These are phyloP conservation scores for Macrolepiota fuliginosa DNA, from an alignment of 768 basidiomycete genomes.

Conservation along the genomic window DNA sequence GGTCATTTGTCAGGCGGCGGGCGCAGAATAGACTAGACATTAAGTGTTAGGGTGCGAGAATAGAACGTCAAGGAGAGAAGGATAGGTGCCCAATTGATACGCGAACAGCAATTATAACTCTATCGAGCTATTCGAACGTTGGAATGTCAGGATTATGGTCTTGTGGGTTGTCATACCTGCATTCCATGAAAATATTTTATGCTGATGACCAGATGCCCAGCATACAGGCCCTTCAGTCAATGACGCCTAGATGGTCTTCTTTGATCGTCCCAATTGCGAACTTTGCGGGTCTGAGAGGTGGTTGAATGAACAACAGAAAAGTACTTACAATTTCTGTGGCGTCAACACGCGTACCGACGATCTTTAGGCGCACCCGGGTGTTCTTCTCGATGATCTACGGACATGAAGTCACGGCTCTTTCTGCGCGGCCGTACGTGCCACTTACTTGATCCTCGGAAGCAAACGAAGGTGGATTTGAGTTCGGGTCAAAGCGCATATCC, in stretches of 20 bases:
- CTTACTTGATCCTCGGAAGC: slow-evolving; percentile 84
- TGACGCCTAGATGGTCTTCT: slow-evolving; percentile 95
- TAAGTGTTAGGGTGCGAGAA: no score
- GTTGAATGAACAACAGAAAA: background rate
- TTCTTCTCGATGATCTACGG: slow-evolving; percentile 89
- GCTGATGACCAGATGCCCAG: background rate
- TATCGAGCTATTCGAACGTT: no score
- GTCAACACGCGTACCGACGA: slow-evolving; percentile 97
- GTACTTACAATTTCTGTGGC: slow-evolving; percentile 91
- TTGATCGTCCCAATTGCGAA: slow-evolving; percentile 98
- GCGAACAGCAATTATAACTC: no score
- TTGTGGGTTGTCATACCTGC: no score
- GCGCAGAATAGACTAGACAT: no score
- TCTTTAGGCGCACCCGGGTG: slow-evolving; percentile 88
- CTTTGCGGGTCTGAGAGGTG: slow-evolving; percentile 34
- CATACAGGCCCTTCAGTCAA: slow-evolving; percentile 47
- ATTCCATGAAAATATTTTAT: no score
- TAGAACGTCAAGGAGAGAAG: no score
- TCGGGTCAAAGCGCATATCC: slow-evolving; percentile 93
- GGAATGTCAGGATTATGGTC: no score
- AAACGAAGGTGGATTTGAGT: slow-evolving; percentile 95
- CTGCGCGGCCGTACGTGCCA: background rate
- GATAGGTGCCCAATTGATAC: no score
- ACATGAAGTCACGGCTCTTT: slow-evolving; percentile 1
- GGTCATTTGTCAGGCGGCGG: no score